Conservation (phyloP, 2,329 filamentous ascomycete genomes). For the Arthrobotrys sinensis region DNA sequence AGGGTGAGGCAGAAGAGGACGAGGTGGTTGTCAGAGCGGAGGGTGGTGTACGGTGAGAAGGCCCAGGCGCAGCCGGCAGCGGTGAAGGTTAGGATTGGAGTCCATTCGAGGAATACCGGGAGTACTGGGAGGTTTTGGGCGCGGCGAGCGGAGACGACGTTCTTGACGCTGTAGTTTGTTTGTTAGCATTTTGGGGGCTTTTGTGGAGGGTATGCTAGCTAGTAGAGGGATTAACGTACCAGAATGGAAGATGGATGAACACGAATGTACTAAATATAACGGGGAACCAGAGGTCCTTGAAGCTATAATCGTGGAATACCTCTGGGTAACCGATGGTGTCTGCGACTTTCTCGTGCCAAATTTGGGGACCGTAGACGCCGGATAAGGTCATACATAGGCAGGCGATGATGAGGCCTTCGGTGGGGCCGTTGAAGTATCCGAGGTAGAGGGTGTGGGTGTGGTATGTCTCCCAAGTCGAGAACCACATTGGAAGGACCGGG, state of each 20-base stretch:
- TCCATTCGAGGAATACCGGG: conserved; percentile 93
- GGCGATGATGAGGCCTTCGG: conserved; percentile 92
- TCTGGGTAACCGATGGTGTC: conserved; percentile 76
- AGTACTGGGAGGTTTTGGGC: conserved; percentile 80
- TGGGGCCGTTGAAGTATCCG: conserved; percentile 96
- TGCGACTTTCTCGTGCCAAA: conserved; percentile 85
- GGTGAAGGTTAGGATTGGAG: conserved; percentile 87
- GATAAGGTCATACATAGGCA: conserved; percentile 88
- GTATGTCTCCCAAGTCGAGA: conserved; percentile 99
- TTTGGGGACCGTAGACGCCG: conserved; percentile 86
- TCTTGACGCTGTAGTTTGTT: conserved; percentile 72
- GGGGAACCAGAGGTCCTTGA: conserved; percentile 89
- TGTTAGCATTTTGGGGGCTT: neutral
- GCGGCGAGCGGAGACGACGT: conserved; percentile 84
- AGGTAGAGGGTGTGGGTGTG: conserved; percentile 98
- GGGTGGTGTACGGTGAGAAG: conserved; percentile 86
- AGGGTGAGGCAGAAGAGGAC: conserved; percentile 93
- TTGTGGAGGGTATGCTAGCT: neutral
- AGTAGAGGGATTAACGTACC: conserved; percentile 66
- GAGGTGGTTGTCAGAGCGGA: conserved; percentile 87
- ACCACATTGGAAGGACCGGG: conserved; percentile 97
- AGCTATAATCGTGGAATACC: conserved; percentile 79
- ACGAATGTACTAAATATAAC: conserved; percentile 78
- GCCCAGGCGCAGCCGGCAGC: conserved; percentile 84
- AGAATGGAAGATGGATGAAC: conserved; percentile 85